Evolutionary conservation across 208 protist genomes (phyloP), one percentile per base, ranked within the genome.

Genomic region (Crithidia sp.): DNA sequence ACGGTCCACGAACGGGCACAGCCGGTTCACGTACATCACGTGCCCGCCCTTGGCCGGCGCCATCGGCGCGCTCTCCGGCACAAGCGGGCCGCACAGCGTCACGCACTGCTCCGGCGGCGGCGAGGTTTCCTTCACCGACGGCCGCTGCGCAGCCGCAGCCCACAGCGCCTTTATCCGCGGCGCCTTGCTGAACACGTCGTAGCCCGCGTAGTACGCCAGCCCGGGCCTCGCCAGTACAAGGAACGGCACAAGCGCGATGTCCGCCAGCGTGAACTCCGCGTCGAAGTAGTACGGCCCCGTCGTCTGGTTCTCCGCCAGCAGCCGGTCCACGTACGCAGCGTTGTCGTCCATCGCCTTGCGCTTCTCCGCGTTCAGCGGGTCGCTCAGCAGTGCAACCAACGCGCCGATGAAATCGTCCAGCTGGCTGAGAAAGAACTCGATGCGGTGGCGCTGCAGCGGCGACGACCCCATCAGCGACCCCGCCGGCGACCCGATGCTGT

Each of bases 351-450:
- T 36, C 9, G 61, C 62, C 64, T 82, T 79, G 57, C 81, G 76
- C 73, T 88, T 91, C 69, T 88, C 81, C 58, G 17, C 57, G 74
- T 85, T 87, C 44, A 88, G 71, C n/a, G 86, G 85, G 63, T 93
- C 85, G 19, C 76, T 50, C 10, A 93, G 69, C 4, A 90, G 65
- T 5, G 16, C 65, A 76, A 86, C 83, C 56, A 67, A 67, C 39
- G 88, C 82, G 3, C 64, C 54, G 43, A 84, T 84, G 64, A 95
- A 73, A 44, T 92, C 79, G 39, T 79, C 67, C 6, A 82, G 60
- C 75, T 95, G 84, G 28, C 62, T 81, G 57, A 92, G 55, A 70
- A 95, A 95, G 57, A 93, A 92, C 68, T 92, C 80, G 49, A 95
- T 84, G 36, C 71, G 76, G 66, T 93, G 77, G 39, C 84, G 82